These are phyloP conservation scores for Lolium rigidum DNA, from an alignment of 176 grass and related monocot genomes.

Conservation along the genomic window DNA sequence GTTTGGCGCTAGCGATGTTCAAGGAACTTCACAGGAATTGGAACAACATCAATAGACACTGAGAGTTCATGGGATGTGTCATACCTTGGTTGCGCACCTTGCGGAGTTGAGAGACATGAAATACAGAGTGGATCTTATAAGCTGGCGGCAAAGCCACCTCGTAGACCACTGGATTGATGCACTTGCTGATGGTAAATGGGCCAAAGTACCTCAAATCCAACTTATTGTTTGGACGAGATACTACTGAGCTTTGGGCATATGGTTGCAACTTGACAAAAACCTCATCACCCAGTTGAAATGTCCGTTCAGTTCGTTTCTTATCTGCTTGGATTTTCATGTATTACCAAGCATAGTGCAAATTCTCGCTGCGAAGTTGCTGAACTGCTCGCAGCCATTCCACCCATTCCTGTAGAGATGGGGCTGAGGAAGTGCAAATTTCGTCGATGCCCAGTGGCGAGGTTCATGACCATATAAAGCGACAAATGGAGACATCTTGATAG, in stretches of 20 bases:
- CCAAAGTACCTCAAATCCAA: too few relatives aligned
- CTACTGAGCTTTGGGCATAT: too few relatives aligned
- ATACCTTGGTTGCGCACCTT: background rate
- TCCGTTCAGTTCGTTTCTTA: background rate
- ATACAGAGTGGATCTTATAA: background rate
- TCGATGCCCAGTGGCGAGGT: too few relatives aligned
- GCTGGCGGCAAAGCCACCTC: too few relatives aligned
- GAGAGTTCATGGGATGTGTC: too few relatives aligned
- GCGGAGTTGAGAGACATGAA: too few relatives aligned
- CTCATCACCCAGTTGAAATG: background rate
- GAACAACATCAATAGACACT: too few relatives aligned
- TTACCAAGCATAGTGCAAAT: background rate
- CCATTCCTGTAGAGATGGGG: background rate
- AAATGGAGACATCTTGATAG: background rate
- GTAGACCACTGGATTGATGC: too few relatives aligned
- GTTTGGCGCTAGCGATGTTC: background rate
- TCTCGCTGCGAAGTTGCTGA: background rate
- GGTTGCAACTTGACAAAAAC: background rate
- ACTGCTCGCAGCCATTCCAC: background rate
- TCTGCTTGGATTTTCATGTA: background rate
- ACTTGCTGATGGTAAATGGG: too few relatives aligned
- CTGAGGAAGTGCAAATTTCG: too few relatives aligned
- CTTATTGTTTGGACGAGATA: too few relatives aligned
- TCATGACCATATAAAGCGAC: too few relatives aligned
- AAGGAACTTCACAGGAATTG: background rate